Evolutionary conservation across 805 yeast species (phyloP).

Genomic region (Yarrowia phangngaensis): DNA sequence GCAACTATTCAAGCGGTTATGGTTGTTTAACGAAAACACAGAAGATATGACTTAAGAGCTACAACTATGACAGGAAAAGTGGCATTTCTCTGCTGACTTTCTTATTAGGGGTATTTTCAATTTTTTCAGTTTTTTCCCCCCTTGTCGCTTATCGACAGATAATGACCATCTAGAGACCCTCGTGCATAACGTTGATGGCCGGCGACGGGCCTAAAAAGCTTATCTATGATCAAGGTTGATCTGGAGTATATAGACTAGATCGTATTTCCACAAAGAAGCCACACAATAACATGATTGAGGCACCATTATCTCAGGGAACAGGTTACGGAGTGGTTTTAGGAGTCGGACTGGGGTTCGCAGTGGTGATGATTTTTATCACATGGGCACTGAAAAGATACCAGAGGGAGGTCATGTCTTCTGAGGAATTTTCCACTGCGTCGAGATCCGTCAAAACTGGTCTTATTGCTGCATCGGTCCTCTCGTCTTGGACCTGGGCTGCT

Average conservation of each 20-base stretch:
- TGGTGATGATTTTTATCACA: slow-evolving; percentile 76
- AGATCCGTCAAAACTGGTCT: slow-evolving; percentile 80
- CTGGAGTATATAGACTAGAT: neutral
- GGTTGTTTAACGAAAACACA: too few species aligned
- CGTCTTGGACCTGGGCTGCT: slow-evolving; percentile 94
- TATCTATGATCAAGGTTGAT: neutral
- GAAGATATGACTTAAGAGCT: too few species aligned
- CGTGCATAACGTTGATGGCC: too few species aligned
- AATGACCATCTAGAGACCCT: too few species aligned
- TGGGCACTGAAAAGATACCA: slow-evolving; percentile 70
- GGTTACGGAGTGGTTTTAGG: slow-evolving; percentile 89
- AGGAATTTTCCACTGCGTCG: slow-evolving; percentile 92
- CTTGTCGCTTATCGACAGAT: too few species aligned
- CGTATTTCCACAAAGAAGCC: neutral
- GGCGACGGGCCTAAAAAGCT: too few species aligned
- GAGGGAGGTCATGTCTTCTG: slow-evolving; percentile 83
- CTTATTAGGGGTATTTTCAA: too few species aligned
- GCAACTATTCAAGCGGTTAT: too few species aligned
- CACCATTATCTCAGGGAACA: slow-evolving; percentile 63
- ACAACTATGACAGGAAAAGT: too few species aligned
- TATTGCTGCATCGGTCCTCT: slow-evolving; percentile 84
- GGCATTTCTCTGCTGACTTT: too few species aligned
- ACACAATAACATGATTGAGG: slow-evolving; percentile 2
- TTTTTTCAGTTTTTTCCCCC: too few species aligned
- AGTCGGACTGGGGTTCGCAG: slow-evolving; percentile 60